A percentile compares a stretch with the other conserved stretches of the same genome.
These are phyloP conservation scores for Hypoxylon sp. DNA, from an alignment of 2,329 filamentous ascomycete species.

Conservation along the genomic window DNA sequence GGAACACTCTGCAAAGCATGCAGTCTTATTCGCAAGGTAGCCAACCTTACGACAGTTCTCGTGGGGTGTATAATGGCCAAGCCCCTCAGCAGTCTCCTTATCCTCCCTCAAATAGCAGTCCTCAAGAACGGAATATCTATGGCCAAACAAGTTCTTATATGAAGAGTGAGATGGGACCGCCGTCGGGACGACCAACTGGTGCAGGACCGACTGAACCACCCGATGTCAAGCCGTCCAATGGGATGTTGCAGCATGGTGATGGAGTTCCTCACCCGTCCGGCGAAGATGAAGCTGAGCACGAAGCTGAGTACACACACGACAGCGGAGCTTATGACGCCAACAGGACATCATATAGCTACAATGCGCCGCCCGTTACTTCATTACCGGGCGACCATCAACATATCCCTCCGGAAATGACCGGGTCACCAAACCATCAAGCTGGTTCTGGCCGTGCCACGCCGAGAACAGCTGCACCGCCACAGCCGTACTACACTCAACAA, in stretches of 20 bases:
- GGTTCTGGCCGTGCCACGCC: constrained; percentile 88
- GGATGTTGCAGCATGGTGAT: constrained; percentile 73
- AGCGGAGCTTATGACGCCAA: constrained; percentile 80
- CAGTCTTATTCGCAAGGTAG: constrained; percentile 79
- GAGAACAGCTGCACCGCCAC: constrained; percentile 79
- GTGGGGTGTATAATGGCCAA: constrained; percentile 82
- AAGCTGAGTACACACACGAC: constrained; percentile 89
- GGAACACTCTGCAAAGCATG: constrained; percentile 81
- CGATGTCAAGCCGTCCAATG: constrained; percentile 75
- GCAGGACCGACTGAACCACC: constrained; percentile 74
- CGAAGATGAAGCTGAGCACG: constrained; percentile 80
- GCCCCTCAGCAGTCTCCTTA: constrained; percentile 81
- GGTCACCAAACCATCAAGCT: constrained; percentile 83
- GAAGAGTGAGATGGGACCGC: constrained; percentile 91
- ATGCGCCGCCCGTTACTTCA: constrained; percentile 74
- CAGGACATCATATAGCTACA: constrained; percentile 84
- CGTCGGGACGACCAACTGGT: constrained; percentile 72
- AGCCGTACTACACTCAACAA: constrained; percentile 79
- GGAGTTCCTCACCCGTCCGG: constrained; percentile 67
- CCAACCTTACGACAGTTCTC: constrained; percentile 81
- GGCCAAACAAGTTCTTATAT: constrained; percentile 78
- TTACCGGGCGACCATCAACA: constrained; percentile 81
- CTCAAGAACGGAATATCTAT: constrained; percentile 75
- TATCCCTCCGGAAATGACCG: constrained; percentile 84
- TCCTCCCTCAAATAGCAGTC: constrained; percentile 71